Base-by-base conservation (phyloP, 2,329 filamentous ascomycete genomes). In the Fusarium multiceps region DNA sequence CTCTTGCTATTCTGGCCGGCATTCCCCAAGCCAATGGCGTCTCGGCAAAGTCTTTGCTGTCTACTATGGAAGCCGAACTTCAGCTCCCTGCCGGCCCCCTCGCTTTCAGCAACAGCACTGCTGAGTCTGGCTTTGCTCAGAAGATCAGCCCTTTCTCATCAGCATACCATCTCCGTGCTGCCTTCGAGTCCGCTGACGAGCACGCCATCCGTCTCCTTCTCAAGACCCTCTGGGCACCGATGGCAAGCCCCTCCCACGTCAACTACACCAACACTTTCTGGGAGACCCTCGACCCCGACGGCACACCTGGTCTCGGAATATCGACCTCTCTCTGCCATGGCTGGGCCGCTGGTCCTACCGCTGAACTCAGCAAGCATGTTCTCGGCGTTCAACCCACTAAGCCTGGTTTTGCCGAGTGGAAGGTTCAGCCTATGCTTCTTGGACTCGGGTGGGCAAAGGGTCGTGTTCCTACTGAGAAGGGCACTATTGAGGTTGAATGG, bases 261-360 rank as follows among this genome's bases (percentile, higher is more conserved):
- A 60, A 62, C 20, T 62, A 62, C 1, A 62, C 45, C 1, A 60
- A 62, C 8, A 53, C 45, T 2, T 62, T 62, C 45, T 62, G 59
- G 59, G 59, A 62, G 23, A 62, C 55, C 4, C 23, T 61, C 1
- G 20, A 62, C 0, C 37, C 59, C 0, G 30, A 62, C 10, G 59
- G 55, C 1, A 32, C 59, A 0, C 59, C 59, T 8, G 55, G 59
- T 0, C 30, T 62, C 0, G 55, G 59, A 0, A 9, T 53, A 0
- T 3, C 3, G 0, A 62, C 55, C 3, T 53, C 59, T 4, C 28
- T 62, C 2, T 53, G 59, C 1, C 55, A 62, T 1, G 59, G 59
- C 0, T 62, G 59, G 59, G 45, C 59, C 7, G 32, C 55, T 32
- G 55, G 45, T 10, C 59, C 59, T 6, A 60, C 59, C 7, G 45